Conservation (phyloP, 2,329 filamentous ascomycete genomes). For the Balansia obtecta region DNA sequence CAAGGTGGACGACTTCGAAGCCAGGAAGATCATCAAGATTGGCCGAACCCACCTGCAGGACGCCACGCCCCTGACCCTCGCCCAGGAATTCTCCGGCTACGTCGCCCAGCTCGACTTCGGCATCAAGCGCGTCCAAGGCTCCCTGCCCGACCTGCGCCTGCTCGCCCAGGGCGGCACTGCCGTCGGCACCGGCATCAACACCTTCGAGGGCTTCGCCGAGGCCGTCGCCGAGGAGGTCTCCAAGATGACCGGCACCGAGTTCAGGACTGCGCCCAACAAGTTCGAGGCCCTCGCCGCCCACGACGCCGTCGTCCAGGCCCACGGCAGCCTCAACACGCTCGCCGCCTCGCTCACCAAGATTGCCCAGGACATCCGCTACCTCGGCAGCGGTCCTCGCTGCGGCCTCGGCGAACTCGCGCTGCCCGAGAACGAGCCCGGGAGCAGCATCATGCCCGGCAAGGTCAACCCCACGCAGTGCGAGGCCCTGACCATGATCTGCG, state of each 20-base stretch:
- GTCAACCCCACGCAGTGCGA: constrained; percentile 99
- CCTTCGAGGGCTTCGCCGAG: constrained; percentile 90
- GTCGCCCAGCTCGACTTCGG: constrained; percentile 88
- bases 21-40: constrained; percentile 92
- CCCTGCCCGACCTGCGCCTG: constrained; percentile 71
- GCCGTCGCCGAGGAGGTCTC: constrained; percentile 81
- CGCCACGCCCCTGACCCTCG: constrained; percentile 86
- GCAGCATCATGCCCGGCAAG: constrained; percentile 98
- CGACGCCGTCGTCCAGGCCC: constrained; percentile 89
- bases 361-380: constrained; percentile 93
- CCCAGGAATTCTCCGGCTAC: constrained; percentile 96
- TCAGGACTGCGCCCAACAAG: constrained; percentile 97
- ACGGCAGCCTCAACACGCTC: constrained; percentile 85
- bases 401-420: constrained; percentile 87
- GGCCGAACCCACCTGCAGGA: constrained; percentile 96
- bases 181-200: constrained; percentile 95
- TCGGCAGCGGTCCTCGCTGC: constrained; percentile 89
- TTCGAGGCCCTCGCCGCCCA: constrained; percentile 95
- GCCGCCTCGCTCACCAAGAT: constrained; percentile 93
- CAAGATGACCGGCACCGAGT: constrained; percentile 86
- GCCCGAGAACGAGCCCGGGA: constrained; percentile 95
- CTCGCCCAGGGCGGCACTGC: constrained; percentile 94
- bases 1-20: constrained; percentile 80
- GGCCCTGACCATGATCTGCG: constrained; percentile 93
- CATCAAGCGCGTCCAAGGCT: constrained; percentile 73